phyloP scores from a whole-genome alignment of 2,329 filamentous ascomycete species.

The Fusarium liriodendri region DNA sequence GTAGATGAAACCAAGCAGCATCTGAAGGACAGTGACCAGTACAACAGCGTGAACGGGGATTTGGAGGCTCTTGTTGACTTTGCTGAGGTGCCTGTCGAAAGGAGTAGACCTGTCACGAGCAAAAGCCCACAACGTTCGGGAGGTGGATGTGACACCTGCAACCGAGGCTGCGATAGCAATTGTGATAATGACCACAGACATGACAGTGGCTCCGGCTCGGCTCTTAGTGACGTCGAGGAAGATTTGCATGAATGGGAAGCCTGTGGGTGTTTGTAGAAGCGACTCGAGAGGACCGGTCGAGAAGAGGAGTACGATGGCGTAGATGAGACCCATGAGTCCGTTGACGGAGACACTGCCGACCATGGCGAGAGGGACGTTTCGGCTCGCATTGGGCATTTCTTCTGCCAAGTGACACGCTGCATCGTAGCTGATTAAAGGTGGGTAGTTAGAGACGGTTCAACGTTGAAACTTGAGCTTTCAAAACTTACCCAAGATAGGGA shows the following conservation, averaged over 20 bases:
- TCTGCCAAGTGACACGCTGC: slow-evolving; percentile 49
- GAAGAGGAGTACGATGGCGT: slow-evolving; percentile 56
- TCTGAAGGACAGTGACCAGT: slow-evolving; percentile 41
- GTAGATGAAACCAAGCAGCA: slow-evolving; percentile 52
- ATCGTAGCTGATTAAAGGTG: slow-evolving; percentile 43
- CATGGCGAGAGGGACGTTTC: slow-evolving; percentile 50
- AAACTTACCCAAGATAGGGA: slow-evolving; percentile 48
- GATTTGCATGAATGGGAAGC: slow-evolving; percentile 57
- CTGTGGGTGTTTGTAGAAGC: slow-evolving; percentile 53
- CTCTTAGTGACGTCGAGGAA: slow-evolving; percentile 47
- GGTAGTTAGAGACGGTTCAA: background rate
- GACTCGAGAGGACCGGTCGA: slow-evolving; percentile 52
- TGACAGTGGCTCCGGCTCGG: slow-evolving; percentile 38
- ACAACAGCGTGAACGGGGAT: slow-evolving; percentile 49
- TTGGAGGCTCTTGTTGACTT: slow-evolving; percentile 46
- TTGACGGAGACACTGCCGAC: slow-evolving; percentile 53
- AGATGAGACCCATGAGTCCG: slow-evolving; percentile 57
- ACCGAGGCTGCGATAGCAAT: slow-evolving; percentile 46
- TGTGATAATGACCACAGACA: slow-evolving; percentile 44
- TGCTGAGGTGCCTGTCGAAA: slow-evolving; percentile 50
- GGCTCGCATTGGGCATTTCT: slow-evolving; percentile 48
- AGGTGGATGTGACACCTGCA: slow-evolving; percentile 50
- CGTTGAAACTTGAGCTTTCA: background rate
- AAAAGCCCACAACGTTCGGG: slow-evolving; percentile 54
- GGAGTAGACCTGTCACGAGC: slow-evolving; percentile 52